Evolutionary conservation across 2,329 filamentous ascomycete genomes (phyloP).

Genomic region (Chaetomiaceae sp.): DNA sequence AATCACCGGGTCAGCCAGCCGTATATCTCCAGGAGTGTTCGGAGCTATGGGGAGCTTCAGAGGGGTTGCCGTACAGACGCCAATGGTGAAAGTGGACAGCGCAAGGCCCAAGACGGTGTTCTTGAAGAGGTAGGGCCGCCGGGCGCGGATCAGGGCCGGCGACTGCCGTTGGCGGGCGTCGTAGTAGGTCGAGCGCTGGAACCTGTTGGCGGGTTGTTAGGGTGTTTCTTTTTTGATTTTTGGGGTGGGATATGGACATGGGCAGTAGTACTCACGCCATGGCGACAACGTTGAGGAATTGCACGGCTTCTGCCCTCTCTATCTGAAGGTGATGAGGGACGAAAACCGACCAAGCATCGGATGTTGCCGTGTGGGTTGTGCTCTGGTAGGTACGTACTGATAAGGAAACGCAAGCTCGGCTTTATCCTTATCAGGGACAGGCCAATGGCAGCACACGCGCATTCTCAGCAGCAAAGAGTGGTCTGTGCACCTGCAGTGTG

Average conservation of each 20-base stretch:
- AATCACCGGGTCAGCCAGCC: conserved; percentile 6
- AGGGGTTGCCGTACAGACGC: conserved; percentile 68
- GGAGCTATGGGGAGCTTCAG: not conserved
- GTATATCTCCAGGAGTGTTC: not conserved
- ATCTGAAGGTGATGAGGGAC: not conserved
- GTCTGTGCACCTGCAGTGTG: not conserved
- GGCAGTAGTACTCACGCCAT: conserved; percentile 19
- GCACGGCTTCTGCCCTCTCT: not conserved
- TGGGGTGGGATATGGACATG: not conserved
- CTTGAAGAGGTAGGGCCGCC: conserved; percentile 86
- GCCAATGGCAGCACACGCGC: conserved; percentile 9
- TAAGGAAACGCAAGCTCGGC: too few species aligned
- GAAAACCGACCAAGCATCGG: conserved; percentile 7
- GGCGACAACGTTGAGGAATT: not conserved
- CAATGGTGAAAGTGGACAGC: conserved; percentile 69
- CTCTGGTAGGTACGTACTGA: too few species aligned
- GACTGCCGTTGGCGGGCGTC: conserved; percentile 80
- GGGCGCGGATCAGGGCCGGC: conserved; percentile 82
- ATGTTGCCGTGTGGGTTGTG: conserved; percentile 14
- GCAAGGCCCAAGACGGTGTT: conserved; percentile 78
- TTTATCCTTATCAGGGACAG: conserved; percentile 11
- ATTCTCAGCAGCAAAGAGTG: not conserved
- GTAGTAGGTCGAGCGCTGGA: conserved; percentile 72
- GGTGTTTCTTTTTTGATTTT: too few species aligned
- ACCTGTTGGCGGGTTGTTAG: conserved; percentile 27